Evolutionary conservation across 345 rosid species (phyloP).

Genomic region (Schrenkiella parvula): DNA sequence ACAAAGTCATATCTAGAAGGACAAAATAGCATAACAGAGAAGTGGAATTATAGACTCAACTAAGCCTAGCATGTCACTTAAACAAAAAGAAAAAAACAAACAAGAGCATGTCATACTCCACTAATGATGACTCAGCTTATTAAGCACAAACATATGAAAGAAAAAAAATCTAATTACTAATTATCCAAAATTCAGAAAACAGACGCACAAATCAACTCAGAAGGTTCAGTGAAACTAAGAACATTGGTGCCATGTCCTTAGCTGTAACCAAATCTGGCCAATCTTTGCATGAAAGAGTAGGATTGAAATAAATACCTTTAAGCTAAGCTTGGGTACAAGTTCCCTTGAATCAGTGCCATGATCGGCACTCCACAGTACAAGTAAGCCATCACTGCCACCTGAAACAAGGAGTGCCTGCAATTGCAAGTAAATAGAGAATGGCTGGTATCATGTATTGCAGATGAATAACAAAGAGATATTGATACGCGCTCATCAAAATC

Average conservation of each 20-base stretch:
- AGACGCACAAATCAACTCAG: conserved; percentile 4
- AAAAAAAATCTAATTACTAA: not conserved
- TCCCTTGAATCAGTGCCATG: conserved; percentile 91
- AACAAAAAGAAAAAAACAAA: not conserved
- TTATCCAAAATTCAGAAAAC: conserved; percentile 1
- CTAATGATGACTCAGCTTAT: not conserved
- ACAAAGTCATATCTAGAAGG: conserved; percentile 11
- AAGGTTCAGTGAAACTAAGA: conserved; percentile 5
- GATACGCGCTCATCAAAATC: not conserved
- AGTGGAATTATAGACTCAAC: not conserved
- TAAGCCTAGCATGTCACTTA: not conserved
- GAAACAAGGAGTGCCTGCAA: conserved; percentile 96
- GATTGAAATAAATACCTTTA: conserved; percentile 56
- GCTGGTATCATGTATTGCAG: conserved; percentile 6
- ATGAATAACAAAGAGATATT: conserved; percentile 1
- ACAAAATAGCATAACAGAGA: conserved; percentile 4
- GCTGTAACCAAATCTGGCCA: conserved; percentile 2
- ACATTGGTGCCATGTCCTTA: not conserved
- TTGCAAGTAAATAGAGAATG: conserved; percentile 20
- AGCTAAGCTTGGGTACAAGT: conserved; percentile 95
- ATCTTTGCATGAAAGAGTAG: conserved; percentile 6
- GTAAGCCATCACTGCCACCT: conserved; percentile 94
- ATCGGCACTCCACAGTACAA: conserved; percentile 96
- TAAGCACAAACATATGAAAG: not conserved
- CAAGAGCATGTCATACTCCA: conserved; percentile 1